Evolutionary conservation across 2,329 filamentous ascomycete genomes (phyloP).

Genomic region (Fusarium algeriense): DNA sequence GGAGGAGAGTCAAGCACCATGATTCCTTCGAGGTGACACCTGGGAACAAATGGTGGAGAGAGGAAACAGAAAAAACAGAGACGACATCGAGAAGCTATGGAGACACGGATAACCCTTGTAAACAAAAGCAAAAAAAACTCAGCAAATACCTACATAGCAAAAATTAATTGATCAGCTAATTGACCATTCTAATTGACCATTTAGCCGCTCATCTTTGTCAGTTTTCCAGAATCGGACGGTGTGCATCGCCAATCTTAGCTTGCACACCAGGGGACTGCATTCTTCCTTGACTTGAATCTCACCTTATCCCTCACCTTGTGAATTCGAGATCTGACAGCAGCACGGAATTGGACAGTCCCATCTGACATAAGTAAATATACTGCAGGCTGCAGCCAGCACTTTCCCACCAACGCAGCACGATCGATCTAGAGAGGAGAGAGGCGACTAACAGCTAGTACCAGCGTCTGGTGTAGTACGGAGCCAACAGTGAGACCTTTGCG

Average conservation of each 20-base stretch:
- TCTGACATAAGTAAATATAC: conserved; percentile 3
- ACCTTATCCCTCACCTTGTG: conserved; percentile 31
- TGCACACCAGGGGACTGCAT: conserved; percentile 25
- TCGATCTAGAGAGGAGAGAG: conserved; percentile 27
- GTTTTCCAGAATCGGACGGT: conserved; percentile 33
- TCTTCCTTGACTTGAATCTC: conserved; percentile 27
- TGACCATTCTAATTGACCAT: background rate
- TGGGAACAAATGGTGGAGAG: conserved; percentile 22
- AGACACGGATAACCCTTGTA: conserved; percentile 35
- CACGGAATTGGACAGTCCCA: conserved; percentile 11
- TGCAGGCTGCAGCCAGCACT: conserved; percentile 2
- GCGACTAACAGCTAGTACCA: conserved; percentile 4
- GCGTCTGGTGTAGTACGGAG: conserved; percentile 12
- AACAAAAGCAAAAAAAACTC: conserved; percentile 2
- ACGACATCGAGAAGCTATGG: conserved; percentile 40
- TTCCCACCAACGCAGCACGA: conserved; percentile 20
- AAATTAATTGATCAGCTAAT: conserved; percentile 6
- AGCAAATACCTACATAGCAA: conserved; percentile 2
- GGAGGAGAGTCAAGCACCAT: conserved; percentile 30
- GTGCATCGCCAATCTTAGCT: conserved; percentile 39
- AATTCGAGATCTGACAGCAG: conserved; percentile 27
- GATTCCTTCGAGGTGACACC: conserved; percentile 20
- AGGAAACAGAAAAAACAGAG: conserved; percentile 21
- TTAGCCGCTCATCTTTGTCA: conserved; percentile 20
- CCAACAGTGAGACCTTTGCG: conserved; percentile 3